A percentile compares a stretch with the other conserved stretches of the same genome.
phyloP scores from a whole-genome alignment of 1,284 basidiomycete species.

The Boletus subluridellus region DNA sequence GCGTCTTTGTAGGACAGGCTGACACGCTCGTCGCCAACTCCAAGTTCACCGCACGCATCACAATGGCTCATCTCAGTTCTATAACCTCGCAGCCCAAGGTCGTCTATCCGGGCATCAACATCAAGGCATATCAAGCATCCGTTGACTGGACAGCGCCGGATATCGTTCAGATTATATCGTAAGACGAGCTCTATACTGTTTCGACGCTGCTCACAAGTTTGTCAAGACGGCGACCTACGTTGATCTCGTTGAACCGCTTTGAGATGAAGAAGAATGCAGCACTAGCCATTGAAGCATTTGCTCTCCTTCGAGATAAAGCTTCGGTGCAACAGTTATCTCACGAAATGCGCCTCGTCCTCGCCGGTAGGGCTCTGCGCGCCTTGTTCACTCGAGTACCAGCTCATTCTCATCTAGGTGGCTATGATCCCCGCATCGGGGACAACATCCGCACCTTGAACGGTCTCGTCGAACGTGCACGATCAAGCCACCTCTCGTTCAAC shows the following conservation, averaged over 20 bases:
- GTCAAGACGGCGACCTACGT: constrained; percentile 64
- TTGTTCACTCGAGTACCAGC: neutral
- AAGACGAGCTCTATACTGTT: constrained; percentile 32
- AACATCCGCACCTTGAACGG: constrained; percentile 62
- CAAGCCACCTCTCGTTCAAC: constrained; percentile 50
- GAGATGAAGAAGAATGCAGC: constrained; percentile 92
- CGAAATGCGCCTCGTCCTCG: constrained; percentile 65
- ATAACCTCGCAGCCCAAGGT: constrained; percentile 65
- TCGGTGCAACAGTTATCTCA: constrained; percentile 16
- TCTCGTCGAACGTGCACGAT: constrained; percentile 58
- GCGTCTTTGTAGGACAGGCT: constrained; percentile 59
- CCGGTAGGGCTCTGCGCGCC: constrained; percentile 48
- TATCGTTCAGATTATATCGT: constrained; percentile 65
- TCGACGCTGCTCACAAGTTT: constrained; percentile 1
- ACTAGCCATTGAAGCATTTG: constrained; percentile 81
- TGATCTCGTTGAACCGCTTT: constrained; percentile 92
- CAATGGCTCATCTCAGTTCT: constrained; percentile 71
- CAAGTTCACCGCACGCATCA: constrained; percentile 80
- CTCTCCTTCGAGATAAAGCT: constrained; percentile 38
- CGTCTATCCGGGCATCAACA: constrained; percentile 91
- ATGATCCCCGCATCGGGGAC: constrained; percentile 67
- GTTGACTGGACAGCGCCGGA: constrained; percentile 47
- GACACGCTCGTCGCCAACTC: constrained; percentile 94
- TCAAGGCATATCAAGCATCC: constrained; percentile 59
- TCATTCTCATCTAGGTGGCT: constrained; percentile 53